Conservation (phyloP, 257 asterid genomes). For the Nicotiana undulata region DNA sequence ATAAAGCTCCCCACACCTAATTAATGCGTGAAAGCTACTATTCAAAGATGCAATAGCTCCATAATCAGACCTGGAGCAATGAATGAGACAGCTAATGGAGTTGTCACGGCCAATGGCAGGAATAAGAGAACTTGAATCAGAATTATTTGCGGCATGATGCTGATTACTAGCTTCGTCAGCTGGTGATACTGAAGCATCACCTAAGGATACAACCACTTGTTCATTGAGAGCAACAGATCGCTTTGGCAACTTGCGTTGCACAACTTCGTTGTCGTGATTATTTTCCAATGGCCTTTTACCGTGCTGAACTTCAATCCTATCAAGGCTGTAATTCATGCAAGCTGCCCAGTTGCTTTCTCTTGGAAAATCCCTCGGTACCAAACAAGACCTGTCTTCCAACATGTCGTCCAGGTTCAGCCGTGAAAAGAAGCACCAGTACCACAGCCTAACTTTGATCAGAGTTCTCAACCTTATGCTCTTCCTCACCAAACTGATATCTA, state of each 20-base stretch:
- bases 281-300: conserved; percentile 51
- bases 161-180: conserved; percentile 11
- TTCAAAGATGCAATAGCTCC: conserved; percentile 77
- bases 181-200: neutral
- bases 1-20: conserved; percentile 70
- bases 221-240: conserved; percentile 19
- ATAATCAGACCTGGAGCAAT: conserved; percentile 80
- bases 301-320: conserved; percentile 30
- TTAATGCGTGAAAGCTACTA: conserved; percentile 58
- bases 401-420: conserved; percentile 38
- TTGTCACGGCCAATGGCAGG: conserved; percentile 74
- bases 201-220: conserved; percentile 11
- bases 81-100: conserved; percentile 68
- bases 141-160: conserved; percentile 21
- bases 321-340: conserved; percentile 45
- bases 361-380: conserved; percentile 56
- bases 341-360: conserved; percentile 54
- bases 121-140: conserved; percentile 65
- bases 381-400: conserved; percentile 74
- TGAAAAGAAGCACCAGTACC: conserved; percentile 21
- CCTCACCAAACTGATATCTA: conserved; percentile 16
- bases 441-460: conserved; percentile 4
- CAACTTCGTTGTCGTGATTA: conserved; percentile 30
- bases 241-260: conserved; percentile 37
- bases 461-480: conserved; percentile 3